Evolutionary conservation across 257 asterid species (phyloP).

Genomic region (Solanum tacnaense): DNA sequence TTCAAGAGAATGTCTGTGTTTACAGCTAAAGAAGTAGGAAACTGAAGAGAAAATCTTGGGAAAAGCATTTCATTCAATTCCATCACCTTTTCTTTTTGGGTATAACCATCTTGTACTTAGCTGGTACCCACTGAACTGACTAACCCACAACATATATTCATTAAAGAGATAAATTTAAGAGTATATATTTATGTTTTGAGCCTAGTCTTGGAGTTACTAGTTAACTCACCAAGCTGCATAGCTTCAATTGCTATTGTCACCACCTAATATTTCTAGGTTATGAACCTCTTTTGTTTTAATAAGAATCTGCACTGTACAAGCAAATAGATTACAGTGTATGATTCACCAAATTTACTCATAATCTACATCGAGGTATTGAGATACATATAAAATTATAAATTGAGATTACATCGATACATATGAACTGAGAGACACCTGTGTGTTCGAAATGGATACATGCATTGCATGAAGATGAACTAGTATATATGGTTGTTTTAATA

Average conservation of each 20-base stretch:
- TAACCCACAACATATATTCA: not conserved
- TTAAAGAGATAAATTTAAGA: not conserved
- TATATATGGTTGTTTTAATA: not conserved
- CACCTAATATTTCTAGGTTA: not conserved
- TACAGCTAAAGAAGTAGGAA: not conserved
- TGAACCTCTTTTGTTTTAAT: not conserved
- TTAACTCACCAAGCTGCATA: not conserved
- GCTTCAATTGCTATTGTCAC: not conserved
- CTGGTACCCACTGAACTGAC: not conserved
- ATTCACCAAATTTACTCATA: not conserved
- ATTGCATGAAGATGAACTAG: not conserved
- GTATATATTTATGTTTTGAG: not conserved
- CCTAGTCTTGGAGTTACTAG: not conserved
- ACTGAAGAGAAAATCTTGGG: not conserved
- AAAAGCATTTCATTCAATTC: not conserved
- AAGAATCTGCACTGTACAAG: not conserved
- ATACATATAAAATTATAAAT: not conserved
- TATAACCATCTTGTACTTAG: not conserved
- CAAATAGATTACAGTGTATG: not conserved
- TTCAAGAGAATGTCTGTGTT: not conserved
- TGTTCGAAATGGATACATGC: not conserved
- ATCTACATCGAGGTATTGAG: not conserved
- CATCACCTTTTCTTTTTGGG: not conserved
- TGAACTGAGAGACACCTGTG: not conserved
- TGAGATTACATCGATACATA: not conserved